Base-by-base conservation (phyloP, 495 filamentous ascomycete genomes). In the Neurospora sp. region DNA sequence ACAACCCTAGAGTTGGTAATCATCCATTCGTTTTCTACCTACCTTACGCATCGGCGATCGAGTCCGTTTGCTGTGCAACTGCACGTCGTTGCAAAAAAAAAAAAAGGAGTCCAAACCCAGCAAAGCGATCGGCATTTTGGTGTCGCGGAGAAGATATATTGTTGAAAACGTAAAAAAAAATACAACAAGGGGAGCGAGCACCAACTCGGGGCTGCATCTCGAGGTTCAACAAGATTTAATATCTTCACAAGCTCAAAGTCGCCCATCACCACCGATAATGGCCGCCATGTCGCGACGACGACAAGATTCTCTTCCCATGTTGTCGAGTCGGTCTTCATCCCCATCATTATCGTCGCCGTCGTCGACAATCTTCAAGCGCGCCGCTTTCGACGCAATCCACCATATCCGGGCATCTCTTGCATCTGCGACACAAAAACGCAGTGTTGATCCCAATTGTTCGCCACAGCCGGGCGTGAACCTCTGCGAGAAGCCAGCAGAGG, bases 401-500 rank as follows among this genome's bases (percentile, higher is more conserved):
- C 53, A 61, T 61, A 61, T 61, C 27, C 53, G 53, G 53, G 22
- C 53, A 31, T 31, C 53, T 16, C 12, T 61, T 31, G 27, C 22
- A 8, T 61, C 53, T 61, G 53, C 53, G 53, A 61, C 27, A 61
- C 53, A 61, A 35, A 61, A 61, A 16, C 53, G 53, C 53, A 61
- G 53, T 27, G 35, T 3, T 35, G 53, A 61, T 61, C 6, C 53
- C 20, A 44, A 74, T 18, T 76, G 75, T 61, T 40, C 16, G 18
- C 68, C 73, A 2, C 73, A 71, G 38, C 68, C 72, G n/a, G 72
- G 37, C 14, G 66, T 73, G 37, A 69, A 79, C 41, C 70, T 78
- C 1, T 80, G 79, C 78, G 78, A 80, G 44, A 80, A 78, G 74
- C 76, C 79, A n/a, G 69, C 53, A 11, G 68, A 73, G 5, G 75